These are phyloP conservation scores for Fagopyrum esculentum DNA, from an alignment of 148 eudicot genomes.

Conservation along the genomic window DNA sequence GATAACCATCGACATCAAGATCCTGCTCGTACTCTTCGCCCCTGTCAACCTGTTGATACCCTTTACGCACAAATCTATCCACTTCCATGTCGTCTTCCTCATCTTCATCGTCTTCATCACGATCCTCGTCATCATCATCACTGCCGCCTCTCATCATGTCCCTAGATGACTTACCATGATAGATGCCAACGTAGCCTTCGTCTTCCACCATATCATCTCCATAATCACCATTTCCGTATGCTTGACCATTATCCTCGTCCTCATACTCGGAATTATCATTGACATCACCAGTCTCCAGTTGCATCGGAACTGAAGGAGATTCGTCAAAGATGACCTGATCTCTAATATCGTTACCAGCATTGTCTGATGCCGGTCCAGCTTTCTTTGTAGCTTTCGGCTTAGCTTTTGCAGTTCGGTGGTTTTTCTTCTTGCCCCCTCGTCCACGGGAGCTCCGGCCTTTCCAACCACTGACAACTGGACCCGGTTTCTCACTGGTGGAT, in stretches of 20 bases:
- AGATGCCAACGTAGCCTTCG: constrained; percentile 1
- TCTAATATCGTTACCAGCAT: constrained; percentile 16
- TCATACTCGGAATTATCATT: constrained; percentile 31
- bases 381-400: constrained; percentile 40
- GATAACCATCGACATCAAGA: background rate
- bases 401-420: constrained; percentile 37
- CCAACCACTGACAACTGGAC: constrained; percentile 44
- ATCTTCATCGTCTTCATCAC: constrained; percentile 23
- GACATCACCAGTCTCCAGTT: constrained; percentile 28
- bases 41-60: background rate
- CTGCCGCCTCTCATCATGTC: background rate
- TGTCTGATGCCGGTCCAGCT: constrained; percentile 23
- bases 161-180: background rate
- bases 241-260: constrained; percentile 33
- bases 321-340: constrained; percentile 23
- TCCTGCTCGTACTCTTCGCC: background rate
- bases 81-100: constrained; percentile 19
- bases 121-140: constrained; percentile 24
- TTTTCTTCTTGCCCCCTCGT: constrained; percentile 46
- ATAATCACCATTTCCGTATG: constrained; percentile 17
- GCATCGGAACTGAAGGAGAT: constrained; percentile 24
- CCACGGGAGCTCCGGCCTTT: constrained; percentile 50
- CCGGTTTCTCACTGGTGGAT: constrained; percentile 24
- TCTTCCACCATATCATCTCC: constrained; percentile 7
- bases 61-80: background rate